Base-by-base conservation (phyloP, 2,329 filamentous ascomycete genomes). In the Cadophora luteo-olivacea region DNA sequence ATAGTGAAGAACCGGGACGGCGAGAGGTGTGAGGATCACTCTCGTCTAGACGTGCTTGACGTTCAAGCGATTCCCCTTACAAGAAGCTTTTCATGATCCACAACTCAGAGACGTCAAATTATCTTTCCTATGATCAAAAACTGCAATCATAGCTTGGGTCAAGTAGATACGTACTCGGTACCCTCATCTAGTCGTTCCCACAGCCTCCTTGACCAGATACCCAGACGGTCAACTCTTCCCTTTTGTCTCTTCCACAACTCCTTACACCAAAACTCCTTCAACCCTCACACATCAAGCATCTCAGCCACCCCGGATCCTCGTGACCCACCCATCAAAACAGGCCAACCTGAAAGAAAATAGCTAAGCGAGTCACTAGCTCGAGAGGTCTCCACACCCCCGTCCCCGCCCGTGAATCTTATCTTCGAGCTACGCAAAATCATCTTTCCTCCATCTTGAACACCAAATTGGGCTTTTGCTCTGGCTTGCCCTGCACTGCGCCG, bases 321-420 rank as follows among this genome's bases (percentile, higher is more conserved):
- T 49, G 19, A 49, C 45, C 45, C n/a, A 49, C 45, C 45, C 19
- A 22, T 14, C 7, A 8, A 22, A 49, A 6, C 45, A 49, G 36
- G 41, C 14, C 41, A 45, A 45, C 41, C 41, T 19, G 7, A 49
- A 22, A 49, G 22, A 49, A 49, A n/a, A 49, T 14, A 49, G 5
- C 45, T 55, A 55, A 55, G 52, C 52, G 52, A 55, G 52, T 29
- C 16, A 55, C 29, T 55, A 55, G 52, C 52, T 33, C 29, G 16
- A 32, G 41, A 14, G 8, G 12, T 9, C 25, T 55, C n/a, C 19
- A 22, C n/a, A 45, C 11, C 41, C 41, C 16, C 41, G 14, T 45
- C 41, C 2, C 16, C 16, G 41, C 41, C 12, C 25, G 52, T 55
- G 52, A 55, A 55, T 32, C 29, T n/a, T 7, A 33, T 33, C 29